Evolutionary conservation across 2,329 filamentous ascomycete genomes (phyloP).

Genomic region (Fusarium buharicum): DNA sequence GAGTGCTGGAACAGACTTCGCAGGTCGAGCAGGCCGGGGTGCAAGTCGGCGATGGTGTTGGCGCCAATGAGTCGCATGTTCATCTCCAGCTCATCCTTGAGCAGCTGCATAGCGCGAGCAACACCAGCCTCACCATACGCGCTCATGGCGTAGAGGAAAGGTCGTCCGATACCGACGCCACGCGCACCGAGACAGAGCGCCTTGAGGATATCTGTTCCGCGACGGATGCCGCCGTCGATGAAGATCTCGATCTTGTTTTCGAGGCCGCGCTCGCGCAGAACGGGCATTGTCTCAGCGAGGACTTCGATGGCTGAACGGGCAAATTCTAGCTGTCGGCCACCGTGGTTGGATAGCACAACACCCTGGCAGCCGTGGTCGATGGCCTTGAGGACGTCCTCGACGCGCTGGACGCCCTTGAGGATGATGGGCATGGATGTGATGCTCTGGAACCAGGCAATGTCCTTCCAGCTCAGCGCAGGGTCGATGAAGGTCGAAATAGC

Average conservation of each 20-base stretch:
- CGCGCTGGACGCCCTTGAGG: constrained; percentile 94
- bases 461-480: constrained; percentile 90
- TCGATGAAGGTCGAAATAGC: constrained; percentile 98
- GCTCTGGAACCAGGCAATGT: constrained; percentile 90
- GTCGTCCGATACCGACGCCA: constrained; percentile 92
- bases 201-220: constrained; percentile 95
- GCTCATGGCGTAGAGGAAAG: constrained; percentile 96
- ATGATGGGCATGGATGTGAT: constrained; percentile 96
- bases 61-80: constrained; percentile 95
- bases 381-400: constrained; percentile 93
- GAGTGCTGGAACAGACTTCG: constrained; percentile 70
- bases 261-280: constrained; percentile 77
- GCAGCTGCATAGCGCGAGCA: constrained; percentile 88
- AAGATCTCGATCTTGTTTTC: constrained; percentile 85
- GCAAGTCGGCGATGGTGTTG: constrained; percentile 77
- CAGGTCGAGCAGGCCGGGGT: constrained; percentile 82
- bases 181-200: constrained; percentile 91
- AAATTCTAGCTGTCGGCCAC: constrained; percentile 92
- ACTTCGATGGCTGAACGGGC: constrained; percentile 90
- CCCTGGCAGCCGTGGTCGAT: constrained; percentile 84
- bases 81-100: constrained; percentile 99
- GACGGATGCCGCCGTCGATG: constrained; percentile 88
- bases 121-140: constrained; percentile 89
- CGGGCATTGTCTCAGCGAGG: constrained; percentile 91
- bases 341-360: constrained; percentile 95